A percentile compares a stretch with the other conserved stretches of the same genome.
phyloP scores from a whole-genome alignment of 306 rosid genomes.

The Sophora flavescens region DNA sequence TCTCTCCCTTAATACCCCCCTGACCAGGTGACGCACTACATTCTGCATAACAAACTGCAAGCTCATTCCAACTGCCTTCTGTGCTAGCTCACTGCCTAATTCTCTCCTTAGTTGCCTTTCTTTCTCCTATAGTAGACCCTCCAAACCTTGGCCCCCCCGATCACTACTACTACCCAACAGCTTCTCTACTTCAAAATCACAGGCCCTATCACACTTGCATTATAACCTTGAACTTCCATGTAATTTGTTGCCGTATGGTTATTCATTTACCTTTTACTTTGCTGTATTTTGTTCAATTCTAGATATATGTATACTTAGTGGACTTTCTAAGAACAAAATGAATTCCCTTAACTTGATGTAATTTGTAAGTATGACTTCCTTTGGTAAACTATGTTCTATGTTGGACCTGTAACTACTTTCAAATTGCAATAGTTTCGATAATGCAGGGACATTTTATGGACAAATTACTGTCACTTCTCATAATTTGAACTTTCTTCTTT shows the following conservation, averaged over 20 bases:
- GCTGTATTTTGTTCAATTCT: not conserved
- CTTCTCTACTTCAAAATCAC: too few species aligned
- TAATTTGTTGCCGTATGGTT: not conserved
- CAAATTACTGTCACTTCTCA: slow-evolving; percentile 13
- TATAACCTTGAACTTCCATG: not conserved
- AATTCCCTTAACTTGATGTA: slow-evolving; percentile 2
- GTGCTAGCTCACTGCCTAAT: too few species aligned
- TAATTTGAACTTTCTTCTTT: slow-evolving; percentile 24
- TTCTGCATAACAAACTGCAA: too few species aligned
- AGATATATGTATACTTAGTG: slow-evolving; percentile 15
- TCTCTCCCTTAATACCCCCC: too few species aligned
- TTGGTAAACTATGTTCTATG: not conserved
- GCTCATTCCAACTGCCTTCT: too few species aligned
- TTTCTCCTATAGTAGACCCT: too few species aligned
- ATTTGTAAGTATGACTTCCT: not conserved
- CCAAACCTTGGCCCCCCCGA: too few species aligned
- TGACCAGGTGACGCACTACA: too few species aligned
- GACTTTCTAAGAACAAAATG: not conserved
- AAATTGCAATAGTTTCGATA: slow-evolving; percentile 2
- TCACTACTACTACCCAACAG: too few species aligned
- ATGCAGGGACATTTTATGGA: slow-evolving; percentile 22
- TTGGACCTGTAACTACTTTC: not conserved
- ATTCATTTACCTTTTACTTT: not conserved
- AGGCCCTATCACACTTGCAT: not conserved
- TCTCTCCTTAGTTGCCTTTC: too few species aligned